Conservation (phyloP, 2,329 filamentous ascomycete genomes). For the Pseudogymnoascus destructans region DNA sequence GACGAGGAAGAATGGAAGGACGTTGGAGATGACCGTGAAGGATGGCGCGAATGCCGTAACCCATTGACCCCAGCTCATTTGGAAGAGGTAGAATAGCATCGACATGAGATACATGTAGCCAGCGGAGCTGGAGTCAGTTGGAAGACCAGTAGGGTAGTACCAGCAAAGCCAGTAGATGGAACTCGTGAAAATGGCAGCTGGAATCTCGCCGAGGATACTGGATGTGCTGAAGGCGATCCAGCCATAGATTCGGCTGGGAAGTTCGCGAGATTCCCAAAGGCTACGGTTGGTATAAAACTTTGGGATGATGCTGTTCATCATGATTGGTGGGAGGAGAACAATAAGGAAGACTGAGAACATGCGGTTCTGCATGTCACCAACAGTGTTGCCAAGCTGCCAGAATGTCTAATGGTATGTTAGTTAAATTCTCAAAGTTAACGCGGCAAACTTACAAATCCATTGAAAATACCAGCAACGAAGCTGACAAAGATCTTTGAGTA, state of each 20-base stretch:
- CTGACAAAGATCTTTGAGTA: constrained; percentile 39
- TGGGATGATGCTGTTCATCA: constrained; percentile 45
- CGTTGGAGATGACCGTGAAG: constrained; percentile 43
- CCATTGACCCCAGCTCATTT: constrained; percentile 48
- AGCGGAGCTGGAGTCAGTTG: constrained; percentile 24
- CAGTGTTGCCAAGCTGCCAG: constrained; percentile 42
- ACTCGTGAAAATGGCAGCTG: constrained; percentile 32
- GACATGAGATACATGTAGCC: constrained; percentile 42
- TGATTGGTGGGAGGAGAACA: constrained; percentile 46
- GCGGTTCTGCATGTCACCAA: constrained; percentile 39
- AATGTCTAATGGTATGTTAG: constrained; percentile 33
- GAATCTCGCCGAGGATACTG: constrained; percentile 35
- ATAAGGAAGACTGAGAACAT: constrained; percentile 51
- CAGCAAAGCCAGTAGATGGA: constrained; percentile 38
- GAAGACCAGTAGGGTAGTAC: constrained; percentile 43
- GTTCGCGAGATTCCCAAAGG: constrained; percentile 45
- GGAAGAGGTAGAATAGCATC: constrained; percentile 47
- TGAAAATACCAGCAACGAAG: constrained; percentile 42
- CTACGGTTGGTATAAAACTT: constrained; percentile 43
- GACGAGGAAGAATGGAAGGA: constrained; percentile 42
- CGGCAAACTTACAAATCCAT: constrained; percentile 33
- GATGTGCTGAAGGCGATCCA: constrained; percentile 47
- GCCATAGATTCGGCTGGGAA: constrained; percentile 48
- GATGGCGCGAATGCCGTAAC: constrained; percentile 49
- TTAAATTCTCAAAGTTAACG: constrained; percentile 20